A percentile compares a stretch with the other conserved stretches of the same genome.
These are phyloP conservation scores for Podila epigama DNA, from an alignment of 192 early-diverging fungal species.

Conservation along the genomic window DNA sequence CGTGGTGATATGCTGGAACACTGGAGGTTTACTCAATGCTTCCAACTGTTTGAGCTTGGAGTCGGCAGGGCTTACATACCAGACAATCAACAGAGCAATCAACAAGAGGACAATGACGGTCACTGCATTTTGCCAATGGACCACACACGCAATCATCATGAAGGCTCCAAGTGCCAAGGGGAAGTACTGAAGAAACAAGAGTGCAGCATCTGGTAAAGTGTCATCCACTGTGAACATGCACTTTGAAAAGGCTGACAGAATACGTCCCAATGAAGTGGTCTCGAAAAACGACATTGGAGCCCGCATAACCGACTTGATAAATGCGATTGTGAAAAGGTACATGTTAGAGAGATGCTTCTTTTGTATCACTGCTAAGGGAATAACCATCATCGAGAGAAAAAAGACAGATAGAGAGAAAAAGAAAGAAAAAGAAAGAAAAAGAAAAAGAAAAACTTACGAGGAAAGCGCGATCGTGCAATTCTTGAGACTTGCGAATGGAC, in stretches of 20 bases:
- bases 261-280: conserved; percentile 61
- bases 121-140: conserved; percentile 68
- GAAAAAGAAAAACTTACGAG: conserved; percentile 1
- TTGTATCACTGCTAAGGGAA: too few species aligned
- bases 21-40: conserved; percentile 34
- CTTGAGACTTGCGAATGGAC: conserved; percentile 15
- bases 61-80: conserved; percentile 26
- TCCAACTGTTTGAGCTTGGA: conserved; percentile 26
- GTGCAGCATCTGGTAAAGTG: conserved; percentile 49
- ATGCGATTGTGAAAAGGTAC: too few species aligned
- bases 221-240: conserved; percentile 82
- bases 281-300: conserved; percentile 62
- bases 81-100: conserved; percentile 16
- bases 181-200: conserved; percentile 54
- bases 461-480: conserved; percentile 28
- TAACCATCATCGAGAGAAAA: conserved; percentile 62
- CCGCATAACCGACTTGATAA: conserved; percentile 72
- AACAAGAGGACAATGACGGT: conserved; percentile 28
- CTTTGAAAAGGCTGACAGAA: conserved; percentile 84
- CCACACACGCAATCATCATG: conserved; percentile 58
- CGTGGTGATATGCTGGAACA: conserved; percentile 51
- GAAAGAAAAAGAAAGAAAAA: conserved; percentile 55
- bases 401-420: conserved; percentile 62
- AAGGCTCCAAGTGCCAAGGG: conserved; percentile 54
- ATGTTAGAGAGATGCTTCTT: too few species aligned